Percentiles rank a stretch among this genome's conserved stretches.
Evolutionary conservation across 257 asterid species (phyloP).

Genomic region (Ajuga chamaepitys): DNA sequence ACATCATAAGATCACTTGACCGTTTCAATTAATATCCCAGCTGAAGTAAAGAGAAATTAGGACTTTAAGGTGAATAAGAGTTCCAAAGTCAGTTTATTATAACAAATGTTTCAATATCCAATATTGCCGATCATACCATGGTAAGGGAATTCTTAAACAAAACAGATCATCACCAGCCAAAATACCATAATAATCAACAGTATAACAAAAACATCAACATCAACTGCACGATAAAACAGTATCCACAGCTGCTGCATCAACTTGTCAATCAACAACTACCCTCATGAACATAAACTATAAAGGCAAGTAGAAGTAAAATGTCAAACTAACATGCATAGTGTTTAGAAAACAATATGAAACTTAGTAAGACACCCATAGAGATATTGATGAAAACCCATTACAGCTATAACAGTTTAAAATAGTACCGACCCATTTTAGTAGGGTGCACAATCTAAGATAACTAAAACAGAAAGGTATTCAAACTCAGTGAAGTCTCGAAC

Average conservation of each 20-base stretch:
- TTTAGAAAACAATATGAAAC: not conserved
- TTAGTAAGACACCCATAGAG: too few species aligned
- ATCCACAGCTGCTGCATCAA: conserved; percentile 48
- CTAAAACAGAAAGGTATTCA: conserved; percentile 42
- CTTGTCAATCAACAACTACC: conserved; percentile 51
- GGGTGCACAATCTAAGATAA: too few species aligned
- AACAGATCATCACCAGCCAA: conserved; percentile 28
- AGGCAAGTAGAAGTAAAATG: conserved; percentile 49
- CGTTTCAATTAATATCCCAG: too few species aligned
- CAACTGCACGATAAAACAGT: conserved; percentile 45
- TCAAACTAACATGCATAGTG: conserved; percentile 9
- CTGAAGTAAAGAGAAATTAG: not conserved
- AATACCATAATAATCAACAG: conserved; percentile 37
- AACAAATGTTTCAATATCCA: conserved; percentile 12
- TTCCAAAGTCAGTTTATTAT: too few species aligned
- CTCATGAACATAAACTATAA: conserved; percentile 62
- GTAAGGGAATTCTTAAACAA: conserved; percentile 20
- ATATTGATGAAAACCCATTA: not conserved
- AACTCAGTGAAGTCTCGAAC: conserved; percentile 37
- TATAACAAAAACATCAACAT: conserved; percentile 41
- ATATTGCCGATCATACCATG: conserved; percentile 35
- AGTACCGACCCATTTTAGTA: too few species aligned
- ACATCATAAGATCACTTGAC: too few species aligned
- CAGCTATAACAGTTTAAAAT: too few species aligned
- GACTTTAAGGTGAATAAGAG: conserved; percentile 14